Conservation (phyloP, 352 stramenopile genomes). For the Pythium rhizo-oryzae region DNA sequence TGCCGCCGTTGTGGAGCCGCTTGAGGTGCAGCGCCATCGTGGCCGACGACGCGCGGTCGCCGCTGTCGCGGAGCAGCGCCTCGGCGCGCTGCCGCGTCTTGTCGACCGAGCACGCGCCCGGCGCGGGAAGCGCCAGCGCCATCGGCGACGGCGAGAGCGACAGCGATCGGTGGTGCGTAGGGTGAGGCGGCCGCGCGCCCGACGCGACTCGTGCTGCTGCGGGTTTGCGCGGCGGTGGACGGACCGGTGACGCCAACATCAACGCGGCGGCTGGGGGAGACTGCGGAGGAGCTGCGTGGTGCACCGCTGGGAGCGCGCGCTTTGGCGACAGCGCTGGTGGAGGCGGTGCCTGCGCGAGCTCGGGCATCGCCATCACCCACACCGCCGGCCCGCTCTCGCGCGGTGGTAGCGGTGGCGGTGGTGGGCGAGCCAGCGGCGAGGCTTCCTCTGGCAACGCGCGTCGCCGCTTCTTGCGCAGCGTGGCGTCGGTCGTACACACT, state of each 20-base stretch:
- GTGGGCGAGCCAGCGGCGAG: not conserved
- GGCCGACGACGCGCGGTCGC: not conserved
- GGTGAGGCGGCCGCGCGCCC: not conserved
- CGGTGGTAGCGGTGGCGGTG: not conserved
- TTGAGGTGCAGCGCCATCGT: slow-evolving; percentile 22
- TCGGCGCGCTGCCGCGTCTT: slow-evolving; percentile 24
- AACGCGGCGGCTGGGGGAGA: no score
- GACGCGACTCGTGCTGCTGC: not conserved
- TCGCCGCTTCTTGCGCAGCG: slow-evolving; percentile 14
- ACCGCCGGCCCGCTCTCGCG: not conserved
- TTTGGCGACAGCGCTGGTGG: not conserved
- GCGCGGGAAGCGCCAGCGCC: no score
- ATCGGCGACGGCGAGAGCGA: not conserved
- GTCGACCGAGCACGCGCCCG: slow-evolving; percentile 8
- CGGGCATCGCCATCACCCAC: slow-evolving; percentile 6
- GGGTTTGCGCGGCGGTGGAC: slow-evolving; percentile 3
- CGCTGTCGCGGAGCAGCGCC: slow-evolving; percentile 5
- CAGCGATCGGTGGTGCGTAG: slow-evolving; percentile 7
- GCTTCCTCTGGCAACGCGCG: no score
- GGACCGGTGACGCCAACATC: not conserved
- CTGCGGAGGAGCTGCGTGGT: not conserved
- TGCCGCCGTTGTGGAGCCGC: slow-evolving; percentile 25
- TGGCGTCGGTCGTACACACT: slow-evolving; percentile 19
- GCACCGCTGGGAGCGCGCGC: not conserved
- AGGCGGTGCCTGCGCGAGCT: no score